Base-by-base conservation (phyloP, 1,139 yeast genomes). In the Zhuliangozyma parablackwelliae region DNA sequence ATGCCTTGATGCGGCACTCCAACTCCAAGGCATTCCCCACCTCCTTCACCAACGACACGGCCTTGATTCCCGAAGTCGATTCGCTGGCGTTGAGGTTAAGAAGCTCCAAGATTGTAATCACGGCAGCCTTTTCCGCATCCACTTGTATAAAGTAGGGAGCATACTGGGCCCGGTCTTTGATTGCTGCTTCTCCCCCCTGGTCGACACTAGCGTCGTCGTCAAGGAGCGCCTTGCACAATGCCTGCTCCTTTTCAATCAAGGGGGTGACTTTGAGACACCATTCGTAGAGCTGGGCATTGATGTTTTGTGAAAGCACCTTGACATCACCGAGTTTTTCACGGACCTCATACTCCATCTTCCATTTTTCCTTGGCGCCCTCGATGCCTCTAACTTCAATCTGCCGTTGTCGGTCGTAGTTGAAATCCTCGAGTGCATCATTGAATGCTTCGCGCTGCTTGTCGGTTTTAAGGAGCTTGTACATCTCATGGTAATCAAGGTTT, bases 61-160 rank as follows among this genome's bases (percentile, higher is more conserved):
- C 90, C 47, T 88, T 73, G 0, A 95, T 88, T 1, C 92, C 82
- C 90, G 74, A 80, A 89, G 82, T 29, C 96, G 96, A 47, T 83
- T 88, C 84, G 3, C 89, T 80, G 4, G 90, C 78, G 43, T 82
- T 78, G 40, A 85, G 62, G 48, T 85, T 84, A 48, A 92, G 63
- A 27, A 89, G 54, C 57, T 92, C 97, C 51, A 92, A 64, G 50
- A 92, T 85, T 0, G 96, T 78, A 35, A 89, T 80, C 2, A 89
- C 90, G 27, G 90, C 80, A 69, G 89, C 72, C 52, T 87, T 87
- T 43, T 86, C 89, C 0, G 96, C 82, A 13, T 80, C 75, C 10
- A 92, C 76, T 10, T 86, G 61, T 7, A 74, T 63, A 45, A 92
- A 62, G 55, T 80, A 90, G 10, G 96, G 96, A 0, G 94, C 96